Evolutionary conservation across 129 eudicot genomes (phyloP), one percentile per base, ranked within the genome.

Genomic region (Calendula officinalis): DNA sequence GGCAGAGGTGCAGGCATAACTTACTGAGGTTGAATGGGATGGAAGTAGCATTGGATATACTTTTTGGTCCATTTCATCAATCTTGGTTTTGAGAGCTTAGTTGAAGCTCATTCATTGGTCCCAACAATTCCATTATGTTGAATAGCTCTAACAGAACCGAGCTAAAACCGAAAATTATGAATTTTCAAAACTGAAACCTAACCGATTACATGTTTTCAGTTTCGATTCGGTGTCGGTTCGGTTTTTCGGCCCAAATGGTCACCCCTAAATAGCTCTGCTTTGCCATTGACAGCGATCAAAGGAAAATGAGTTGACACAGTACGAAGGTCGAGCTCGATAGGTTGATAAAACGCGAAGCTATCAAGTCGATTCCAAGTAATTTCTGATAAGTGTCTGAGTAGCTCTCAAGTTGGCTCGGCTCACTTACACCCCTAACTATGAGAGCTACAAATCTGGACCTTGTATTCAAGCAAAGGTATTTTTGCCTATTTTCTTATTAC

Each of bases 1-100:
- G 77, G 66, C 77, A 55, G 65, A 81, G 88, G 84, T 85, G 90
- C 78, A 84, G 94, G 94, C 94, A 80, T 69, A 67, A 58, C 44
- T 32, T 59, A 62, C 89, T 59, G 78, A 74, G 96, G 66, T 78
- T 46, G 73, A 46, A 47, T 48, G 83, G 79, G 47, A 61, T 63
- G 83, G 62, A 30, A 58, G 35, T 67, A n/a, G n/a, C n/a, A n/a
- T n/a, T n/a, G n/a, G n/a, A n/a, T n/a, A n/a, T n/a, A 30, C 4
- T 56, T 5, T 61, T 30, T 57, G 56, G 39, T 57, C 72, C 71
- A 63, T 70, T 45, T 71, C 65, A 63, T 67, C 55, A 49, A 65
- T 70, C 95, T 76, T 74, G 81, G 90, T 83, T 62, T 49, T 36
- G 56, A 32, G 81, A 58, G 87, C 87, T 73, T 79, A 46, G 48